Conservation (phyloP, 176 grass and related monocot genomes). For the Rhynchospora pubera region DNA sequence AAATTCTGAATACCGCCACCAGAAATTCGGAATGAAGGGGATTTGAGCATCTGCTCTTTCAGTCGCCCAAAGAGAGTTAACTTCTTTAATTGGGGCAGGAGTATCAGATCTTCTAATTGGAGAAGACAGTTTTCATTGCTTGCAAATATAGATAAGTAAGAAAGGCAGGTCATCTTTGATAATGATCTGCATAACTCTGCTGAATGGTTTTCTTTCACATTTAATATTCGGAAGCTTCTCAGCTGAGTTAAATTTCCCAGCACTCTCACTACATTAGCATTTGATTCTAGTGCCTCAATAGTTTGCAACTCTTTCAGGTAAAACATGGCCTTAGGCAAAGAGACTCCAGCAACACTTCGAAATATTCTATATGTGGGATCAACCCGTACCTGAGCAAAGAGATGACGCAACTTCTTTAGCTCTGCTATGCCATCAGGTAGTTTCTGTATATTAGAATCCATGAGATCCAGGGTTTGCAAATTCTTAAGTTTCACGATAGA, state of each 20-base stretch:
- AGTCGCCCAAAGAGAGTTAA: constrained; percentile 25
- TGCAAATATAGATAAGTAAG: constrained; percentile 30
- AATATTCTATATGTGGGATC: constrained; percentile 21
- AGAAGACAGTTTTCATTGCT: constrained; percentile 31
- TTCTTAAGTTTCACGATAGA: constrained; percentile 24
- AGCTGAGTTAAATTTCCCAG: constrained; percentile 33
- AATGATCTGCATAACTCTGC: constrained; percentile 34
- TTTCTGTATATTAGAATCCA: not conserved
- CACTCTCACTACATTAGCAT: constrained; percentile 25
- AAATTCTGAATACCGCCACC: not conserved
- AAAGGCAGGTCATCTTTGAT: constrained; percentile 32
- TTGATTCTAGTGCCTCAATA: constrained; percentile 17
- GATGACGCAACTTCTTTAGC: constrained; percentile 20
- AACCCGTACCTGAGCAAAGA: constrained; percentile 9
- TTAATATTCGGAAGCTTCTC: constrained; percentile 29
- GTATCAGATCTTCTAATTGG: constrained; percentile 27
- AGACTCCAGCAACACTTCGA: not conserved
- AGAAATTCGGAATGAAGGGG: constrained; percentile 21
- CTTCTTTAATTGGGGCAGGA: constrained; percentile 19
- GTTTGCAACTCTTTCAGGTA: constrained; percentile 35
- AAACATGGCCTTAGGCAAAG: constrained; percentile 31
- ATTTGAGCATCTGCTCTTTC: constrained; percentile 23
- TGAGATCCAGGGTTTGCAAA: constrained; percentile 45
- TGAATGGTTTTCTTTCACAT: constrained; percentile 26
- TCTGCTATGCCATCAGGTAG: constrained; percentile 1